phyloP scores from a whole-genome alignment of 768 basidiomycete genomes.

The Strobilomyces dryophilus region DNA sequence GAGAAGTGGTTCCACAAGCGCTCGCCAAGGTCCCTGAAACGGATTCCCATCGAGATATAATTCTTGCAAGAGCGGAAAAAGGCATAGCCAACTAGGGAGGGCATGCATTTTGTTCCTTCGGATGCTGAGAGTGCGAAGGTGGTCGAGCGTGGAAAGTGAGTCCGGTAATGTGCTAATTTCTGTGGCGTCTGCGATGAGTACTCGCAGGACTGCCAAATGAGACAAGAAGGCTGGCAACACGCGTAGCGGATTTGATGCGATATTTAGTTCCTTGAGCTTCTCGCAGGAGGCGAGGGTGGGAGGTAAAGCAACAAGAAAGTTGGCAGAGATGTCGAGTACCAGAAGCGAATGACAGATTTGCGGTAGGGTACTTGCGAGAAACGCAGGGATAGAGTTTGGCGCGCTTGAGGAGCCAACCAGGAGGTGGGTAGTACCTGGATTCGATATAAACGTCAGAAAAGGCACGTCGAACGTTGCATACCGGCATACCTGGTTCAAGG shows the following conservation, averaged over 20 bases:
- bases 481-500: conserved; percentile 65
- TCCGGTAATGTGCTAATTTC: conserved; percentile 75
- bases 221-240: conserved; percentile 89
- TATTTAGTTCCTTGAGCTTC: conserved; percentile 87
- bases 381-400: conserved; percentile 72
- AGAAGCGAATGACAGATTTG: conserved; percentile 75
- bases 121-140: conserved; percentile 84
- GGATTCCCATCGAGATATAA: conserved; percentile 94
- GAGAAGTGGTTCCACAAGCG: conserved; percentile 81
- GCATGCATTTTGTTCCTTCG: conserved; percentile 84
- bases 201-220: conserved; percentile 69
- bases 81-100: conserved; percentile 93
- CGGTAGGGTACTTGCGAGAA: conserved; percentile 67
- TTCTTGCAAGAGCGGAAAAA: conserved; percentile 78
- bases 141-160: conserved; percentile 66
- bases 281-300: conserved; percentile 76
- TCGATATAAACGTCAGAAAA: not conserved
- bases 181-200: conserved; percentile 91
- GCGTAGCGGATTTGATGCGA: conserved; percentile 86
- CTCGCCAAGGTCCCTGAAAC: conserved; percentile 91
- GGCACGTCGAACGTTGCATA: not conserved
- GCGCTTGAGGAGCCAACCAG: conserved; percentile 78
- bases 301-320: conserved; percentile 80
- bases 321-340: conserved; percentile 89
- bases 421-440: conserved; percentile 87